Conservation (phyloP, 768 basidiomycete genomes). For the Panellus pusillus region DNA sequence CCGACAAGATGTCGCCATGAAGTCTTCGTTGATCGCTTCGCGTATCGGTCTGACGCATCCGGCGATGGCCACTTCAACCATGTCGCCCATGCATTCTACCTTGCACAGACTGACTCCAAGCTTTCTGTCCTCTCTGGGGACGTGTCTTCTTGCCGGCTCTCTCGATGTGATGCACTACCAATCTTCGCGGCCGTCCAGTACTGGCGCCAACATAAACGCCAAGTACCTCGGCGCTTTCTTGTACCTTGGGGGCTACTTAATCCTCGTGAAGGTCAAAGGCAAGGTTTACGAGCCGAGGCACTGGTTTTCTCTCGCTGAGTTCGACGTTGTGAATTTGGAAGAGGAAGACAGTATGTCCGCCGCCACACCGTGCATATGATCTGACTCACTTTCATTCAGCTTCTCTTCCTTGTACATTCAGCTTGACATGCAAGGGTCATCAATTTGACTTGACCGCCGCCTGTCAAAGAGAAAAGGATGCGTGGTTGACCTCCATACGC, state of each 20-base stretch:
- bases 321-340: slow-evolving; percentile 67
- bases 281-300: slow-evolving; percentile 83
- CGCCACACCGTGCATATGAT: neutral
- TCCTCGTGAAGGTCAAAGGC: slow-evolving; percentile 86
- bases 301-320: slow-evolving; percentile 80
- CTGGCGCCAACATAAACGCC: slow-evolving; percentile 57
- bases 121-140: slow-evolving; percentile 77
- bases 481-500: slow-evolving; percentile 78
- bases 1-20: slow-evolving; percentile 59
- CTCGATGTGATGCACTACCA: slow-evolving; percentile 83
- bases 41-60: slow-evolving; percentile 51
- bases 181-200: slow-evolving; percentile 42
- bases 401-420: slow-evolving; percentile 79
- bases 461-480: slow-evolving; percentile 78
- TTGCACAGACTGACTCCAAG: slow-evolving; percentile 44
- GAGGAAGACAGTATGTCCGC: slow-evolving; percentile 72
- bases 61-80: slow-evolving; percentile 20
- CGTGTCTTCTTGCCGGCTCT: slow-evolving; percentile 79
- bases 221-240: slow-evolving; percentile 92
- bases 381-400: slow-evolving; percentile 43
- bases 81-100: slow-evolving; percentile 28
- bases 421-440: slow-evolving; percentile 66
- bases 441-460: slow-evolving; percentile 86
- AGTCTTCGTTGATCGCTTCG: slow-evolving; percentile 67
- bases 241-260: slow-evolving; percentile 80